Conservation (phyloP, 2,329 filamentous ascomycete species). For the Hypoxylon sp. region DNA sequence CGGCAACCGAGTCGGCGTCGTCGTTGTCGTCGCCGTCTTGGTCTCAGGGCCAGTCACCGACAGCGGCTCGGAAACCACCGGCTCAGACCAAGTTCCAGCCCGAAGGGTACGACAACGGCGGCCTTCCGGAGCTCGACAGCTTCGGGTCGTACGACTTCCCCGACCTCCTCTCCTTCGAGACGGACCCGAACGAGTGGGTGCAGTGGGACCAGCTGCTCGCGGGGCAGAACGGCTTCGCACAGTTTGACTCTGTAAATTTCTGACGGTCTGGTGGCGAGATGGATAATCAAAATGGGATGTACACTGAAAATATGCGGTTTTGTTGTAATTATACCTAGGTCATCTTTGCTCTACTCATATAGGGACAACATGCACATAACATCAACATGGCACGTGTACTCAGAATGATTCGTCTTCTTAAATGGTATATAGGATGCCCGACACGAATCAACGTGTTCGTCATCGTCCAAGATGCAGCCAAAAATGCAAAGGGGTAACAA, state of each 20-base stretch:
- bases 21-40: constrained; percentile 4
- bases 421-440: not conserved
- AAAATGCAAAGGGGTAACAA: not conserved
- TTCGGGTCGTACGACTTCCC: constrained; percentile 34
- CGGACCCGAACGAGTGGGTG: constrained; percentile 42
- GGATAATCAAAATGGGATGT: too few species aligned
- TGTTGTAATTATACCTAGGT: too few species aligned
- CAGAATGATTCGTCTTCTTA: not conserved
- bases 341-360: not conserved
- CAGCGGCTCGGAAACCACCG: not conserved
- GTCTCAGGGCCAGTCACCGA: not conserved
- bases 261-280: too few species aligned
- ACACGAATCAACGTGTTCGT: not conserved
- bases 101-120: constrained; percentile 4
- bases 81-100: not conserved
- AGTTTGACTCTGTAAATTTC: not conserved
- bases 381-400: not conserved
- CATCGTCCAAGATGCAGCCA: not conserved
- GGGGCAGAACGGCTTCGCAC: constrained; percentile 24
- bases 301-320: too few species aligned
- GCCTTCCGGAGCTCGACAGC: constrained; percentile 11
- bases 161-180: constrained; percentile 39
- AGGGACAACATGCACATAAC: not conserved
- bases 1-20: not conserved
- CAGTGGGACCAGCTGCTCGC: constrained; percentile 43